Conservation (phyloP, 768 basidiomycete genomes). For the Peribolospora baueri region DNA sequence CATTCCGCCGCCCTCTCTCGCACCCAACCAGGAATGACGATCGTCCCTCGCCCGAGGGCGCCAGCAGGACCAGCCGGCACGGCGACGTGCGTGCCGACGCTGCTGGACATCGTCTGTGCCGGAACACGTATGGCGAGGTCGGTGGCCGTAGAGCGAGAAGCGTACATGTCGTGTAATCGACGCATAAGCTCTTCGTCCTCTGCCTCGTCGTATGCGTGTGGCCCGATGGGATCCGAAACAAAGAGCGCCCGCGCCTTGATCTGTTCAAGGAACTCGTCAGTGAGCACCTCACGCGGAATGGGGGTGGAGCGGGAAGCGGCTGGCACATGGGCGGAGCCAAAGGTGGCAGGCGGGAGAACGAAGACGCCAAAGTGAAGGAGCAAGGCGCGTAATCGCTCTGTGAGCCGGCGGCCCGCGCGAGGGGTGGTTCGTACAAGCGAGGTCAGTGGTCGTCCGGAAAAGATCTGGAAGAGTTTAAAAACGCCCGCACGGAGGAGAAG, state of each 20-base stretch:
- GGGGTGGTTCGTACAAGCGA: slow-evolving; percentile 63
- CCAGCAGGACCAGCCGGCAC: slow-evolving; percentile 34
- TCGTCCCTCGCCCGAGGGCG: slow-evolving; percentile 32
- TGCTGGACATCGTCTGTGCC: slow-evolving; percentile 45
- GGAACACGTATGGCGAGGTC: background rate
- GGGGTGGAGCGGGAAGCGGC: slow-evolving; percentile 31
- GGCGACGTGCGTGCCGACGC: slow-evolving; percentile 41
- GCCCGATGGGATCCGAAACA: slow-evolving; percentile 32
- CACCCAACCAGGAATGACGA: slow-evolving; percentile 84
- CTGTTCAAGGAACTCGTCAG: slow-evolving; percentile 59
- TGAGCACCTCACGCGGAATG: slow-evolving; percentile 56
- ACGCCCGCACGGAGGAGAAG: background rate
- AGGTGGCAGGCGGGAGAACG: slow-evolving; percentile 49
- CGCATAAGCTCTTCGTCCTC: slow-evolving; percentile 1
- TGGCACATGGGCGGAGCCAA: slow-evolving; percentile 28
- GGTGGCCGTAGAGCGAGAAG: background rate
- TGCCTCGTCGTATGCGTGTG: background rate
- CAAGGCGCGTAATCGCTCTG: slow-evolving; percentile 53
- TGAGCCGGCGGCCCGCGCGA: slow-evolving; percentile 57
- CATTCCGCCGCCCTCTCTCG: slow-evolving; percentile 75
- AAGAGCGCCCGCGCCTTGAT: slow-evolving; percentile 77
- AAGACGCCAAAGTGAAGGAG: slow-evolving; percentile 63
- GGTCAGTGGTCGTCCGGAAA: slow-evolving; percentile 63
- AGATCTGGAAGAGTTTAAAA: slow-evolving; percentile 35
- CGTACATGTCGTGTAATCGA: background rate